Evolutionary conservation across 2,329 filamentous ascomycete species (phyloP), one percentile per base, ranked within the genome.

Genomic region (Cyphellophora europaea): DNA sequence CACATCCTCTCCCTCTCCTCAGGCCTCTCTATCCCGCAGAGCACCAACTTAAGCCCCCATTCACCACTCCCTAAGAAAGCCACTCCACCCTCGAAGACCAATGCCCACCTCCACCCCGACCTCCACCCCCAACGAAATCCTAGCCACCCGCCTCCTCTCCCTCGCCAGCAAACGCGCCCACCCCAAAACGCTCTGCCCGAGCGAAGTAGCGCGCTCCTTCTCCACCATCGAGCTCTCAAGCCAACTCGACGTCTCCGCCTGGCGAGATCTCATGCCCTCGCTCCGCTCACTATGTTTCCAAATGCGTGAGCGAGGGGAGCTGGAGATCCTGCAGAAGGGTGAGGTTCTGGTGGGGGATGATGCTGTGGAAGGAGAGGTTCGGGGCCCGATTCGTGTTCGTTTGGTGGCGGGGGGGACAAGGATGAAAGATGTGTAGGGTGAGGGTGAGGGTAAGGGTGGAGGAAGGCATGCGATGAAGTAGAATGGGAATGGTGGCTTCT

Each of bases 101-200:
- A 25, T 8, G 8, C 21, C n/a, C 21, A 25, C 21, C 21, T 8
- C 21, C 21, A n/a, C 21, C 21, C 8, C 21, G n/a, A 8, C 21
- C 21, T 8, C 21, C 21, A 25, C 21, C 21, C 8, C 21, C 21
- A 25, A 10, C 30, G 10, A 19, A 15, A 19, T 23, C 10, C 30
- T 42, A 16, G 14, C 36, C 12, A 14, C 29, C 11, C 45, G 46
- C 30, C 46, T 58, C 30, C 23, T 46, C 21, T 40, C 38, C 18
- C 49, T 62, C 15, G 48, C 63, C 13, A 36, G 41, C 19, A 32
- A 46, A 6, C 52, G 62, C 23, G 44, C 49, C 12, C 55, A 50
- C 32, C 68, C 67, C 8, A 71, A 71, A 47, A 71, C 68, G 0
- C 63, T 70, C 41, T 72, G 68, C 45, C 68, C 67, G 3, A 70